These are phyloP conservation scores for Taphrina pruni DNA, from an alignment of 1,139 yeast genomes.

Conservation along the genomic window DNA sequence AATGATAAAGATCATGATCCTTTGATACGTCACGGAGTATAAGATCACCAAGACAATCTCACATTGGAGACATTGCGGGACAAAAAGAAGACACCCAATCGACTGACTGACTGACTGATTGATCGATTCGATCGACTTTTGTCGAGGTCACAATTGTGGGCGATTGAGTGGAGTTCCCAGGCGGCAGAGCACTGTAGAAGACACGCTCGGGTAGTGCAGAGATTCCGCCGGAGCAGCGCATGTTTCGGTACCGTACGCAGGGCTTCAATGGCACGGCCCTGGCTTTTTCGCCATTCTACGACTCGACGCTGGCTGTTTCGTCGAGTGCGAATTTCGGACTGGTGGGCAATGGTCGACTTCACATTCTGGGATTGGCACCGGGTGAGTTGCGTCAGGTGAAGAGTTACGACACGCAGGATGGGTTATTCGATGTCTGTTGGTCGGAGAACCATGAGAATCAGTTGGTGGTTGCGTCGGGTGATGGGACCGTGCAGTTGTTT, in stretches of 20 bases:
- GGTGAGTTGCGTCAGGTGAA: conserved; percentile 57
- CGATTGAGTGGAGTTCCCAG: no score
- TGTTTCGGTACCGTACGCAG: conserved; percentile 39
- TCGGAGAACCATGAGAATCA: conserved; percentile 90
- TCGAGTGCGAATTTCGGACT: conserved; percentile 91
- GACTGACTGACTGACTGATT: no score
- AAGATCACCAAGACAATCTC: no score
- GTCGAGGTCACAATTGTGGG: no score
- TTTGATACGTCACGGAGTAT: no score
- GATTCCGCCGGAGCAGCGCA: conserved; percentile 10
- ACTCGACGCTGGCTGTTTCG: conserved; percentile 86
- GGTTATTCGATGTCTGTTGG: conserved; percentile 87
- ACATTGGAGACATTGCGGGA: no score
- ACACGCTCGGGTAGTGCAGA: neutral
- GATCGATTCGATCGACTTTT: no score
- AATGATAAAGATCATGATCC: no score
- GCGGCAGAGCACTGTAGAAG: neutral
- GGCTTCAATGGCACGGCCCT: conserved; percentile 90
- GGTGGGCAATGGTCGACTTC: conserved; percentile 89
- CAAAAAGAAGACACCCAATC: no score
- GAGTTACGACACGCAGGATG: conserved; percentile 88
- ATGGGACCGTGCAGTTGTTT: conserved; percentile 82
- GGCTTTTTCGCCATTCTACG: conserved; percentile 89
- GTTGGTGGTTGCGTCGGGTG: conserved; percentile 81
- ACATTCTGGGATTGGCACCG: conserved; percentile 68